Percentiles rank a stretch among this genome's conserved stretches.
Evolutionary conservation across 495 filamentous ascomycete genomes (phyloP).

Genomic region (Paragyromitra xinjiangensis): DNA sequence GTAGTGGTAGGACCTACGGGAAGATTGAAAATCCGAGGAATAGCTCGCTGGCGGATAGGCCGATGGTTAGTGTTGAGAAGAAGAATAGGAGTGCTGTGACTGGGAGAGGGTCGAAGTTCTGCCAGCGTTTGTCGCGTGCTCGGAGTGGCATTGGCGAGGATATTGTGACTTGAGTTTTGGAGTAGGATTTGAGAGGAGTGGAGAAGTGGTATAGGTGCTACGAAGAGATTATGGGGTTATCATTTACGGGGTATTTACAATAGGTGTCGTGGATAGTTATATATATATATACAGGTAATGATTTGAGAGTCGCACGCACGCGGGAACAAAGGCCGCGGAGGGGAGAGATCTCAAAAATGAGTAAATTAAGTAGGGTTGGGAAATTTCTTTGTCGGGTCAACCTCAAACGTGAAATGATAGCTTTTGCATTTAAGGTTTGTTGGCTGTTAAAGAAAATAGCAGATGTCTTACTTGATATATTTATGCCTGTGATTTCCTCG

Average conservation of each 20-base stretch:
- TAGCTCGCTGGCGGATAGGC: slow-evolving; percentile 24
- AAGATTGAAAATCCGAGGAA: slow-evolving; percentile 18
- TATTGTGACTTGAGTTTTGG: background rate
- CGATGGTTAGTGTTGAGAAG: slow-evolving; percentile 5
- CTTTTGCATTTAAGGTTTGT: background rate
- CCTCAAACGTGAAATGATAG: background rate
- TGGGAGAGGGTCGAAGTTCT: slow-evolving; percentile 29
- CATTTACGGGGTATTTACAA: too few species aligned
- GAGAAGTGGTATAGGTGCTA: too few species aligned
- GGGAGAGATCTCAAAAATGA: background rate
- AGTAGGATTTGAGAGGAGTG: background rate
- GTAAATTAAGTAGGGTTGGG: background rate
- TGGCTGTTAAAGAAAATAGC: background rate
- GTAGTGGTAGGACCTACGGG: slow-evolving; percentile 8
- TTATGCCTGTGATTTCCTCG: background rate
- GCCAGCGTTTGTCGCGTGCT: slow-evolving; percentile 25
- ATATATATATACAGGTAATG: background rate
- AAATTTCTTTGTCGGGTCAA: slow-evolving; percentile 15
- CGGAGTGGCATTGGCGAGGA: background rate
- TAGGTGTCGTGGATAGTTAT: background rate
- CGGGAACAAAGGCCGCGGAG: background rate
- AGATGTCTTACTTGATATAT: background rate
- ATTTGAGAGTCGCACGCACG: background rate
- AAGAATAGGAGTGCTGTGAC: slow-evolving; percentile 6
- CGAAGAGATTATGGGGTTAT: too few species aligned